A percentile compares a stretch with the other conserved stretches of the same genome.
phyloP scores from a whole-genome alignment of 2,329 filamentous ascomycete species.

The Ophiostoma himal-ulmi region DNA sequence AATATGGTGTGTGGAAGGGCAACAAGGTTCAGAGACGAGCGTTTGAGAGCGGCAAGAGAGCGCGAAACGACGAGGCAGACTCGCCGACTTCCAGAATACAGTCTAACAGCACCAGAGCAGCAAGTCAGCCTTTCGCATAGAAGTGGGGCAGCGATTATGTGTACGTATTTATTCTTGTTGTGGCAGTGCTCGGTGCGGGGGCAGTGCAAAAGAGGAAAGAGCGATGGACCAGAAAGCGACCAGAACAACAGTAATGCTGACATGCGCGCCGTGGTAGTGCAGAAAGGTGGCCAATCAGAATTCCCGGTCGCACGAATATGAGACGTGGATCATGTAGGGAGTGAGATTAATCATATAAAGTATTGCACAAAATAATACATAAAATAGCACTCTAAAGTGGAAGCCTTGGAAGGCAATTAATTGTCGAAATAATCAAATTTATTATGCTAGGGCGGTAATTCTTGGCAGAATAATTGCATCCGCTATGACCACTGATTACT shows the following conservation, averaged over 20 bases:
- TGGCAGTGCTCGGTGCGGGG: conserved; percentile 7
- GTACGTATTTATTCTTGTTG: neutral
- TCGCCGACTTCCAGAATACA: conserved; percentile 23
- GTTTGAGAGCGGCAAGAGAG: neutral
- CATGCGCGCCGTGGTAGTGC: conserved; percentile 1
- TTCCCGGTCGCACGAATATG: neutral
- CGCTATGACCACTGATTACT: neutral
- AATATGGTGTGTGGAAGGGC: neutral
- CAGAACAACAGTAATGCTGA: neutral
- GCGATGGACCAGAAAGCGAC: neutral
- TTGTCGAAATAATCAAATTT: neutral
- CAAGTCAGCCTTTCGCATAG: conserved; percentile 39
- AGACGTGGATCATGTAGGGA: neutral
- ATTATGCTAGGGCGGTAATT: neutral
- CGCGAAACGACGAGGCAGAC: conserved; percentile 39
- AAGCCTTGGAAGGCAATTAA: neutral
- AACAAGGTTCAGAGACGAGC: neutral
- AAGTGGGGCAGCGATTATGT: conserved; percentile 8
- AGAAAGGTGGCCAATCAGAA: neutral
- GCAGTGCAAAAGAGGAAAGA: conserved; percentile 6
- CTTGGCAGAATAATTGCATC: neutral
- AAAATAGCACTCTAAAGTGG: neutral
- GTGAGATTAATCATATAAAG: neutral
- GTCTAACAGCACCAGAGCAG: neutral
- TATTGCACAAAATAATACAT: neutral